Conservation (phyloP, 805 yeast species). For the Candida nitratophila region DNA sequence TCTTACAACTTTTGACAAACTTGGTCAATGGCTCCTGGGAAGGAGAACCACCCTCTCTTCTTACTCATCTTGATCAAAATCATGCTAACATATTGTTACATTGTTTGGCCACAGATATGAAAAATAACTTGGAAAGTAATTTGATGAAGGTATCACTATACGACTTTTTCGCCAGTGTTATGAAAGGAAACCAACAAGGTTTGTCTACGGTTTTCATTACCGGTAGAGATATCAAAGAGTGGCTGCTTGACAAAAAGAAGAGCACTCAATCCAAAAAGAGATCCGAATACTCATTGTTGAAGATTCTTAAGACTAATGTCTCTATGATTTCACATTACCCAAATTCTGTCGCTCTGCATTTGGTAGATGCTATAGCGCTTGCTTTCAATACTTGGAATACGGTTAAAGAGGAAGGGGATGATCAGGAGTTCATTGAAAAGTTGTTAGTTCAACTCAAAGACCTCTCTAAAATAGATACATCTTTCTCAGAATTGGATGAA, state of each 20-base stretch:
- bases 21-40: constrained; percentile 52
- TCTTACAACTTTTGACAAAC: constrained; percentile 50
- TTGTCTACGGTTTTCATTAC: constrained; percentile 63
- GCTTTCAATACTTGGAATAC: constrained; percentile 78
- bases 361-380: constrained; percentile 65
- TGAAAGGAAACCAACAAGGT: constrained; percentile 73
- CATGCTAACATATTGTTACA: constrained; percentile 52
- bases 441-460: constrained; percentile 27
- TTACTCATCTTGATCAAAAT: constrained; percentile 72
- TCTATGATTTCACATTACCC: constrained; percentile 48
- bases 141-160: constrained; percentile 48
- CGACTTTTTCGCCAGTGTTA: constrained; percentile 58
- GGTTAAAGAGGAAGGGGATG: constrained; percentile 45
- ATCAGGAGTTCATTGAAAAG: constrained; percentile 36
- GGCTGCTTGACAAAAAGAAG: constrained; percentile 13
- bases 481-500: constrained; percentile 10
- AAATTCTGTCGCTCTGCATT: constrained; percentile 53
- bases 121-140: constrained; percentile 46
- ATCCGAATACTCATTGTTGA: constrained; percentile 38
- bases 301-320: constrained; percentile 49
- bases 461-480: constrained; percentile 8
- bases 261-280: constrained; percentile 4
- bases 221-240: constrained; percentile 39
- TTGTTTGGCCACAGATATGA: constrained; percentile 55
- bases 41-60: constrained; percentile 63